Evolutionary conservation across 2,329 filamentous ascomycete species (phyloP).

Genomic region (Verruconis gallopava): DNA sequence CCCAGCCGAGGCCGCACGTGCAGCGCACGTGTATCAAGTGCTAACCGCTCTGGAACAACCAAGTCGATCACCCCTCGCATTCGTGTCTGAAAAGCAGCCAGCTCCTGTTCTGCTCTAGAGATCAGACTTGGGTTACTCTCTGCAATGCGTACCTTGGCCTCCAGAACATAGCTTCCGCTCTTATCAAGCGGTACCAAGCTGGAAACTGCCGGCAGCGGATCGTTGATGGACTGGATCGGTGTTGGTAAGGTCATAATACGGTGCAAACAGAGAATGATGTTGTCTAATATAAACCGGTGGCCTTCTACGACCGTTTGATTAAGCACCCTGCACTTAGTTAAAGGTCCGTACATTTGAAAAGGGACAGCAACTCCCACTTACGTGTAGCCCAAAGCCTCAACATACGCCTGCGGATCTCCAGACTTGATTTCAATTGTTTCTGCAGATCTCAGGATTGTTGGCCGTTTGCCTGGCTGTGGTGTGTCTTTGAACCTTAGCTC

Average conservation of each 20-base stretch:
- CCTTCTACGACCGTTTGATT: too few relatives aligned
- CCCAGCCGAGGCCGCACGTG: not conserved
- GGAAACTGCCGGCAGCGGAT: conserved; percentile 29
- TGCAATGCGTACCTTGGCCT: conserved; percentile 44
- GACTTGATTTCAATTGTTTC: conserved; percentile 34
- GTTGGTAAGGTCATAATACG: conserved; percentile 37
- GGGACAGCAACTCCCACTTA: too few relatives aligned
- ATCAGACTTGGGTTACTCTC: conserved; percentile 43
- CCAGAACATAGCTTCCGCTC: conserved; percentile 44
- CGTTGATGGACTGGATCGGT: conserved; percentile 17
- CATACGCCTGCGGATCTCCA: conserved; percentile 36
- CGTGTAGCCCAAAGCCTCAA: conserved; percentile 42
- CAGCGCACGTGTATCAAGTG: conserved; percentile 40
- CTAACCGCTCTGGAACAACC: conserved; percentile 43
- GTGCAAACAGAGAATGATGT: conserved; percentile 44
- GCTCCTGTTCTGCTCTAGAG: conserved; percentile 40
- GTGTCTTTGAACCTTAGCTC: conserved; percentile 28
- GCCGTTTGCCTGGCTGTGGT: conserved; percentile 37
- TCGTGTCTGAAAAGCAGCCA: conserved; percentile 40
- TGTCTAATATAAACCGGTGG: conserved; percentile 44
- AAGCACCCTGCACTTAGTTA: too few relatives aligned
- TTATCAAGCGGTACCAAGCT: conserved; percentile 40
- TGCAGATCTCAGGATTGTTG: conserved; percentile 40
- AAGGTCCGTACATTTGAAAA: too few relatives aligned
- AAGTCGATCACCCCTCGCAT: conserved; percentile 46